Percentiles rank a stretch among this genome's conserved stretches.
Evolutionary conservation across 129 eudicot genomes (phyloP).

Genomic region (Flaveria robusta): DNA sequence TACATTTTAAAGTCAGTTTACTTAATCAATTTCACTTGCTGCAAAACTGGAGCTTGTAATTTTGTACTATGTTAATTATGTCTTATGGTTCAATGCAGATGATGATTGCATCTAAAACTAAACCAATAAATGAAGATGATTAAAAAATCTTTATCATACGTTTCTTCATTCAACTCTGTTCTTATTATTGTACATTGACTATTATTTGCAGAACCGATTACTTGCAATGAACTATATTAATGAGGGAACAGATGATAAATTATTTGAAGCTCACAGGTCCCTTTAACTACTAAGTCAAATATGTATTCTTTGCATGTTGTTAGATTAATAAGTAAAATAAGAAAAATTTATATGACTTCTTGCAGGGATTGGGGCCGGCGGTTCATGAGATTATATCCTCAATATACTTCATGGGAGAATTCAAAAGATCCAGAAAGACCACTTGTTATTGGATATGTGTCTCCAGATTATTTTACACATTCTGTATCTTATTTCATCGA

Average conservation of each 20-base stretch:
- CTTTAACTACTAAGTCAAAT: conserved; percentile 23
- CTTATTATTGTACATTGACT: conserved; percentile 25
- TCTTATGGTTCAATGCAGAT: conserved; percentile 10
- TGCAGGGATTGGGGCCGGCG: conserved; percentile 97
- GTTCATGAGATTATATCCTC: conserved; percentile 78
- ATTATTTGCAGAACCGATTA: conserved; percentile 76
- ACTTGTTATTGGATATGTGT: conserved; percentile 89
- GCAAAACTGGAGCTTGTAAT: conserved; percentile 1
- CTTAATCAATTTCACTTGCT: conserved; percentile 8
- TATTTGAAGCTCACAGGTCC: conserved; percentile 95
- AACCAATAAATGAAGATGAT: conserved; percentile 18
- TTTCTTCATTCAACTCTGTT: conserved; percentile 10
- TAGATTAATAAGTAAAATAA: neutral
- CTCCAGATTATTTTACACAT: conserved; percentile 98
- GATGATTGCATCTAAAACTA: conserved; percentile 6
- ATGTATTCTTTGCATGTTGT: neutral
- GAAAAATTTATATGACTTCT: neutral
- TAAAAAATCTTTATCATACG: conserved; percentile 12
- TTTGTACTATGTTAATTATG: neutral
- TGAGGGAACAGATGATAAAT: conserved; percentile 87
- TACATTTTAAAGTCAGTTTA: neutral
- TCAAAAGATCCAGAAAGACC: conserved; percentile 86
- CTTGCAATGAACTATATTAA: conserved; percentile 97
- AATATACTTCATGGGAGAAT: conserved; percentile 84
- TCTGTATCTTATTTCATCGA: conserved; percentile 96